Evolutionary conservation across 345 rosid species (phyloP), one percentile per base, ranked within the genome.

Genomic region (Dipteronia sinensis): DNA sequence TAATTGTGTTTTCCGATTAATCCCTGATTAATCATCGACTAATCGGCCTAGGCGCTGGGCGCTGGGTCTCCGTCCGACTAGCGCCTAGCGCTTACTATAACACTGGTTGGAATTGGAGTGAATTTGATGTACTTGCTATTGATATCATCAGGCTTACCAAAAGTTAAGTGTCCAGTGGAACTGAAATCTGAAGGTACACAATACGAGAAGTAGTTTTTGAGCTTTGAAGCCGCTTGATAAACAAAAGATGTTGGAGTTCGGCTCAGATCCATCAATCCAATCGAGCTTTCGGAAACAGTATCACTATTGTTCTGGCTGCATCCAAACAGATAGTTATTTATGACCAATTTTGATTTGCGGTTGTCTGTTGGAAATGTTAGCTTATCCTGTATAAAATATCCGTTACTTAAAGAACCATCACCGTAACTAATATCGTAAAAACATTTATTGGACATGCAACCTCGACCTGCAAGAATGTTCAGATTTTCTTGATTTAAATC

Each of bases 181-280:
- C 81, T 82, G 10, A 63, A 2, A 10, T 77, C 20, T 0, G 87
- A 76, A 0, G 89, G 87, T 12, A 86, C 40, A 61, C 89, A 83
- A 46, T 82, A 80, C 19, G 78, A 77, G 85, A 82, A 86, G 22
- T 81, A 59, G 34, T 67, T 6, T 6, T 71, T 76, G 65, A 67
- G 81, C 23, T 65, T 73, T 9, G 47, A 8, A 2, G 83, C 79
- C 3, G 85, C 76, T 74, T 83, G 83, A 25, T 62, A 29, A 20
- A 78, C 65, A 4, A 83, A 4, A 25, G 85, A 79, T 22, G 81
- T 13, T 29, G 76, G 27, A 65, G 42, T 61, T 20, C 25, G 63
- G 22, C 63, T 9, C 5, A 58, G 63, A 20, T 27, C 63, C 2
- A 58, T 58, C 20, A 58, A 6, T 20, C 63, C 63, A 20, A 58